Conservation (phyloP, 345 rosid genomes). For the Heritiera fomes region DNA sequence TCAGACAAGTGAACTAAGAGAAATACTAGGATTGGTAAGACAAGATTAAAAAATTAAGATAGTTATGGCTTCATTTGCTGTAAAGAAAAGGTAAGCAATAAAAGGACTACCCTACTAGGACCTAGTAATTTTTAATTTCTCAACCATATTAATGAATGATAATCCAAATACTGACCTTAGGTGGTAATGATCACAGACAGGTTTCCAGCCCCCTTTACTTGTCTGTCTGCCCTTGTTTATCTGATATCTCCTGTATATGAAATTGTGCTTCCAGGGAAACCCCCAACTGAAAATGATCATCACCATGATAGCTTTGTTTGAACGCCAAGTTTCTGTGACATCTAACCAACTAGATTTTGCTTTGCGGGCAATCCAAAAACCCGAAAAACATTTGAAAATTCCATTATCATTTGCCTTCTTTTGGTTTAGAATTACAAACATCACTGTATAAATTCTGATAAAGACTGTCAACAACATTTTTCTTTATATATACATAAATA, state of each 20-base stretch:
- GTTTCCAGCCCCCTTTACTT: not conserved
- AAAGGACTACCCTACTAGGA: not conserved
- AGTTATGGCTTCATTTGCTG: not conserved
- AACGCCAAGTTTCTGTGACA: constrained; percentile 57
- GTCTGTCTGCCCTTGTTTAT: not conserved
- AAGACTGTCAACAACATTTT: constrained; percentile 1
- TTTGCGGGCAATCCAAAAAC: constrained; percentile 38
- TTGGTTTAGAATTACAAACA: not conserved
- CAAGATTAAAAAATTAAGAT: not conserved
- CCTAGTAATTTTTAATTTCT: not conserved
- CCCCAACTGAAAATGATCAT: constrained; percentile 24
- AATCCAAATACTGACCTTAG: not conserved
- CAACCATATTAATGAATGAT: not conserved
- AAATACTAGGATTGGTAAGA: not conserved
- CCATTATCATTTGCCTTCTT: constrained; percentile 7
- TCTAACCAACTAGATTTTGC: constrained; percentile 38
- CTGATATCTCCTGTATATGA: not conserved
- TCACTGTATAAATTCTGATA: constrained; percentile 5
- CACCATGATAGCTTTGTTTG: constrained; percentile 52
- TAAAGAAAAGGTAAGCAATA: not conserved
- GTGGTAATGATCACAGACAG: not conserved
- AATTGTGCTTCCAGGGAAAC: not conserved
- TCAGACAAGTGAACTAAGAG: not conserved
- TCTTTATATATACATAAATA: constrained; percentile 22
- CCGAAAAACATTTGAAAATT: not conserved